Base-by-base conservation (phyloP, 1,139 yeast genomes). In the Kluyveromyces sp. region DNA sequence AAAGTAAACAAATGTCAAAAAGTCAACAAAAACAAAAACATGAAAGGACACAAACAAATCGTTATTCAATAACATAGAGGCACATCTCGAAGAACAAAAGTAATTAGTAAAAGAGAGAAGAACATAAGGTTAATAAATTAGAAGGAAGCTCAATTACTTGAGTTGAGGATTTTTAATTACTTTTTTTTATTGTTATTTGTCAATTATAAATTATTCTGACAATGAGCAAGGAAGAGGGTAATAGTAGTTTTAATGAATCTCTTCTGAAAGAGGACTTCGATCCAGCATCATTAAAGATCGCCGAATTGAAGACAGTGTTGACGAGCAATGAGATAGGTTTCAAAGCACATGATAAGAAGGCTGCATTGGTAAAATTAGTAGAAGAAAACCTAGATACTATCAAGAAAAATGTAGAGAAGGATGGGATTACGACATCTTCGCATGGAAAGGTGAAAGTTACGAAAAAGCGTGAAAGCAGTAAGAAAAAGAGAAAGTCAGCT, bases 271-370 rank as follows among this genome's bases (percentile, higher is more conserved):
- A 42, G 70, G 85, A 72, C 3, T 85, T 83, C 60, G 82, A 86
- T 58, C 81, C 88, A 8, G 69, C 71, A 39, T 66, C 74, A 35
- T 67, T 83, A 53, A 81, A 78, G 40, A 78, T 82, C 34, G 76
- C 86, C 4, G 78, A 83, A 50, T 70, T 88, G 57, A 73, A 92
- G 54, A 73, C 78, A 36, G 71, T 85, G 37, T 70, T 88, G 48
- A 65, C 71, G 33, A 78, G 75, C 46, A 75, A 85, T 60, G 70
- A 73, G n/a, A 70, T 87, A 26, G 65, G 66, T 6, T 80, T 72
- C 58, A 74, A 82, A 0, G 71, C 84, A 3, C 72, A 76, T 45
- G 79, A 86, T 7, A 83, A 79, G 58, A 88, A 88, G 63, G 65
- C 75, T 3, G 78, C 75, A 7, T 69, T 85, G 48, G 65, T 86